Percentiles rank a stretch among this genome's conserved stretches.
Evolutionary conservation across 148 eudicot species (phyloP).

Genomic region (Chenopodium quinoa): DNA sequence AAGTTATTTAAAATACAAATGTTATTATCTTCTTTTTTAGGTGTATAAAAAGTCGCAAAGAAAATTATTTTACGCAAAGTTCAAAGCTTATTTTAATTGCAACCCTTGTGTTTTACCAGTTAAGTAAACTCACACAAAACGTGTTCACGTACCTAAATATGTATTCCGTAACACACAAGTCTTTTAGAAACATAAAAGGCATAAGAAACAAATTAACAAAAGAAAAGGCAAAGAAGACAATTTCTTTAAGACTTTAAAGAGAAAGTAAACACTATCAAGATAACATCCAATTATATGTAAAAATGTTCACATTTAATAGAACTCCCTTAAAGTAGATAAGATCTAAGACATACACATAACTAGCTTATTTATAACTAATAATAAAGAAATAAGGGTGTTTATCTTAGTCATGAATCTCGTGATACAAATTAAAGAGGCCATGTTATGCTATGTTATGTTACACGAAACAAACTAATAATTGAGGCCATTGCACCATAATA

Average conservation of each 20-base stretch:
- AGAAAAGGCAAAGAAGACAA: not conserved
- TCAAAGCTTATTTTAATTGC: too few species aligned
- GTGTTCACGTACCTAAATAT: too few species aligned
- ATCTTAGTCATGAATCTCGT: constrained; percentile 18
- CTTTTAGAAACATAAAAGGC: not conserved
- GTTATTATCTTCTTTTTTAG: too few species aligned
- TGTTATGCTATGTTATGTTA: constrained; percentile 8
- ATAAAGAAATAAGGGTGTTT: not conserved
- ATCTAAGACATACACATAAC: not conserved
- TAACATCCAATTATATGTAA: not conserved
- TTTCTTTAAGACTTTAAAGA: not conserved
- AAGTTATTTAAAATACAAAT: too few species aligned
- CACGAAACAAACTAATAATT: constrained; percentile 22
- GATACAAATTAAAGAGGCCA: constrained; percentile 25
- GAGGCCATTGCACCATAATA: not conserved
- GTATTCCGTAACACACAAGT: too few species aligned
- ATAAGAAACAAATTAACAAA: not conserved
- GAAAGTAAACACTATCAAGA: not conserved
- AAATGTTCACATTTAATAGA: constrained; percentile 9
- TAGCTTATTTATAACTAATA: not conserved
- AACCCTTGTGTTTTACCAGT: too few species aligned
- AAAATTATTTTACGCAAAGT: too few species aligned
- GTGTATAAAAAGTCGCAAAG: too few species aligned
- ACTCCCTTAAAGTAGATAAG: constrained; percentile 14
- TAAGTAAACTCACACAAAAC: too few species aligned